A percentile compares a stretch with the other conserved stretches of the same genome.
These are phyloP conservation scores for Dichotomocladium elegans DNA, from an alignment of 371 early-diverging fungal genomes.

Conservation along the genomic window DNA sequence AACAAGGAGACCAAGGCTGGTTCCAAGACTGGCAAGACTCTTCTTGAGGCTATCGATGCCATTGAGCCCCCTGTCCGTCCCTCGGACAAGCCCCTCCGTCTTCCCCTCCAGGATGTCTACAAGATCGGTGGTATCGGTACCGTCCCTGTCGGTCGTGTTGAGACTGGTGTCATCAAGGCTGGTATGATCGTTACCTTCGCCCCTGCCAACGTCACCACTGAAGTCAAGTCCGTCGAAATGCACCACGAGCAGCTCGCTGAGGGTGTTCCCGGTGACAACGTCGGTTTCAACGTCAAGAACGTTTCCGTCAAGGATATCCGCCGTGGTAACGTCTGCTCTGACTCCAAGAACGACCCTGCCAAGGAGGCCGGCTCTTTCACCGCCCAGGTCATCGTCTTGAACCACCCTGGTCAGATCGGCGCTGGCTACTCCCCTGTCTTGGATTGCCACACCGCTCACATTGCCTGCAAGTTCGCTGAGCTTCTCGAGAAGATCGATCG, in stretches of 20 bases:
- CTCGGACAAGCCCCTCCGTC: slow-evolving; percentile 94
- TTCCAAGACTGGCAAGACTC: slow-evolving; percentile 78
- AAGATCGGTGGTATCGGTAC: slow-evolving; percentile 97
- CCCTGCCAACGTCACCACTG: slow-evolving; percentile 84
- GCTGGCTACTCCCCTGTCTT: slow-evolving; percentile 91
- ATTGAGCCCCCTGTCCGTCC: slow-evolving; percentile 91
- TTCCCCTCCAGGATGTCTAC: slow-evolving; percentile 94
- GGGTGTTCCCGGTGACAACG: slow-evolving; percentile 97
- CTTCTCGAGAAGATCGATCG: slow-evolving; percentile 94
- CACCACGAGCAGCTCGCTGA: slow-evolving; percentile 92
- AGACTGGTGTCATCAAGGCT: slow-evolving; percentile 89
- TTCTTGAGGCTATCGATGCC: slow-evolving; percentile 91
- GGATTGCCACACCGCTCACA: slow-evolving; percentile 97
- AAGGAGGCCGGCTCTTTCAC: slow-evolving; percentile 89
- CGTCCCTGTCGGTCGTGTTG: slow-evolving; percentile 96
- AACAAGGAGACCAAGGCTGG: slow-evolving; percentile 86
- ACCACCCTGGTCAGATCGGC: slow-evolving; percentile 94
- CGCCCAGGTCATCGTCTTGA: slow-evolving; percentile 95
- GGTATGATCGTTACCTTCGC: slow-evolving; percentile 95
- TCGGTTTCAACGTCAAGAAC: slow-evolving; percentile 98
- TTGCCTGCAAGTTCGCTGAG: slow-evolving; percentile 91
- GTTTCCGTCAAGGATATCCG: slow-evolving; percentile 95
- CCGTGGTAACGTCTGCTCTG: slow-evolving; percentile 95
- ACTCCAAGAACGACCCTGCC: slow-evolving; percentile 96
- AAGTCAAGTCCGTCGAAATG: slow-evolving; percentile 98